Conservation (phyloP, 2,329 filamentous ascomycete genomes). For the Scorias spongiosa region DNA sequence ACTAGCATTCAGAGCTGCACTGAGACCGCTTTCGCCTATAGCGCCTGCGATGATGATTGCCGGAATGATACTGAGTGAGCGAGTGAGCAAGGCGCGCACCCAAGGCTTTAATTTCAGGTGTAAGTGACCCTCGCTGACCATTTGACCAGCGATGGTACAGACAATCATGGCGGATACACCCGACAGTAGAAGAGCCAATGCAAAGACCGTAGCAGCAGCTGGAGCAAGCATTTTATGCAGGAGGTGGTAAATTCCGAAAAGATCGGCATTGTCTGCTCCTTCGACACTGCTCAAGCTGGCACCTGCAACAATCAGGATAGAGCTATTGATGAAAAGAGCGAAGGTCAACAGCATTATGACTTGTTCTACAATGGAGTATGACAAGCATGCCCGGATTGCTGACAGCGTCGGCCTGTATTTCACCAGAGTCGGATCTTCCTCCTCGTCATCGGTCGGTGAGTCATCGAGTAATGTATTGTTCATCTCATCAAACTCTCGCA, state of each 20-base stretch:
- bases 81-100: conserved; percentile 62
- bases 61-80: conserved; percentile 66
- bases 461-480: conserved; percentile 24
- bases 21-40: conserved; percentile 55
- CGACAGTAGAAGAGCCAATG: conserved; percentile 63
- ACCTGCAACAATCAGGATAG: conserved; percentile 42
- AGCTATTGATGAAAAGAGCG: conserved; percentile 28
- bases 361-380: conserved; percentile 26
- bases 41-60: conserved; percentile 72
- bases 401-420: conserved; percentile 25
- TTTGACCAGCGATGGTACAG: conserved; percentile 79
- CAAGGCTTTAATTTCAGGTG: conserved; percentile 62
- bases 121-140: conserved; percentile 72
- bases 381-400: conserved; percentile 25
- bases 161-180: conserved; percentile 73
- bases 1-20: conserved; percentile 55
- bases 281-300: conserved; percentile 51
- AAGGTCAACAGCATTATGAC: conserved; percentile 26
- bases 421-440: conserved; percentile 10
- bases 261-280: conserved; percentile 51
- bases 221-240: conserved; percentile 54
- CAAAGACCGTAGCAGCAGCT: conserved; percentile 70
- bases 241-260: conserved; percentile 69
- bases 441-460: conserved; percentile 12
- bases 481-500: conserved; percentile 48